Percentiles rank a stretch among this genome's conserved stretches.
Evolutionary conservation across 139 green algal genomes (phyloP).

Genomic region (Zygnema cylindricum): DNA sequence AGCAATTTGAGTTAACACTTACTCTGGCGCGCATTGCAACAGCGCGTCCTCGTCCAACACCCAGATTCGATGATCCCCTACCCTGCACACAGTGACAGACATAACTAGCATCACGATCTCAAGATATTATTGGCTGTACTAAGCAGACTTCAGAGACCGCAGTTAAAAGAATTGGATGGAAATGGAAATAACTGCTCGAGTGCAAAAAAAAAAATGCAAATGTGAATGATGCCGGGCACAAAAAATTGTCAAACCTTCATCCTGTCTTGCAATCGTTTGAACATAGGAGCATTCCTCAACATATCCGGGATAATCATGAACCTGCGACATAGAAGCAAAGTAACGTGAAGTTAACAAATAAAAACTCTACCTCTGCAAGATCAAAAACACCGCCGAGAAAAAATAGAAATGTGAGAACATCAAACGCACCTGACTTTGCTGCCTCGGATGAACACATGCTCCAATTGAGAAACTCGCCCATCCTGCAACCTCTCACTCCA

Average conservation of each 20-base stretch:
- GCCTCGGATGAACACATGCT: slow-evolving; percentile 90
- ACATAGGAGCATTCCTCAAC: slow-evolving; percentile 99
- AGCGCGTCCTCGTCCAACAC: slow-evolving; percentile 46
- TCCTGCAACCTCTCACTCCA: slow-evolving; percentile 72
- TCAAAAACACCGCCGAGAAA: no score
- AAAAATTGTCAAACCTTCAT: slow-evolving; percentile 49
- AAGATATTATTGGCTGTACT: not conserved
- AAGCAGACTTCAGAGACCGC: not conserved
- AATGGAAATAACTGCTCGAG: no score
- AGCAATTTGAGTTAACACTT: not conserved
- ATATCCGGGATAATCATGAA: slow-evolving; percentile 98
- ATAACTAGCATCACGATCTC: not conserved
- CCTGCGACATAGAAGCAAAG: slow-evolving; percentile 55
- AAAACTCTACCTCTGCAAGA: not conserved
- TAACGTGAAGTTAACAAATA: not conserved
- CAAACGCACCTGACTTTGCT: slow-evolving; percentile 73
- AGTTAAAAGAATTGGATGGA: not conserved
- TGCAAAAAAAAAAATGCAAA: not conserved
- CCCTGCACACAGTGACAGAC: not conserved
- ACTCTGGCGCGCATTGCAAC: slow-evolving; percentile 44
- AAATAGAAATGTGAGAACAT: no score
- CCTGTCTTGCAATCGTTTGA: slow-evolving; percentile 98
- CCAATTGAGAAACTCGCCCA: slow-evolving; percentile 78
- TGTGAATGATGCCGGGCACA: no score
- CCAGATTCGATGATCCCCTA: slow-evolving; percentile 16